Base-by-base conservation (phyloP, 1,139 yeast genomes). In the Groenewaldozyma auringiensis region DNA sequence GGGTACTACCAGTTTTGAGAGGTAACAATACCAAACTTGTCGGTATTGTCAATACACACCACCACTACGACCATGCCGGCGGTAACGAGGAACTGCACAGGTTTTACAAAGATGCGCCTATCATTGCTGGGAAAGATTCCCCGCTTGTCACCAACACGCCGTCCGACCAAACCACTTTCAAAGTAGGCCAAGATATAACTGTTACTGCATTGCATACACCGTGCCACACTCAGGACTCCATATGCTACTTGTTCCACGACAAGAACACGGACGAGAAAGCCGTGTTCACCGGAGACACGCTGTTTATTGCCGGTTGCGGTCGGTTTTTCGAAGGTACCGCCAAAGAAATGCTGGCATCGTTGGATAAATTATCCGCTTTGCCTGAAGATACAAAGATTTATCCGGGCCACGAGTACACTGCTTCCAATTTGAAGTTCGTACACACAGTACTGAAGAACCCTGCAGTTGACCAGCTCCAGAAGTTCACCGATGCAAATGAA, bases 331-430 rank as follows among this genome's bases (percentile, higher is more conserved):
- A 92, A 67, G 99, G 97, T 2, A 72, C 75, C 13, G 89, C 92
- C 1, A 68, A 66, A 29, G 83, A 92, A 61, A 92, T 92, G 99
- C 76, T 83, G 55, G 53, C 57, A 1, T 76, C 95, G 0, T 70
- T 92, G 58, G 79, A 78, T 54, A 64, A 67, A 21, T 66, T 75
- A 3, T 83, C 74, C 2, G 59, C 63, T 39, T 71, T 87, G 47
- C 94, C 96, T 1, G 66, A 71, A 32, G 80, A 78, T 14, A 85
- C 95, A 0, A 64, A 68, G 33, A 92, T 89, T 2, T 65, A 80
- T 59, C 94, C 96, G 0, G 99, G 99, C 1, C 99, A 92, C 64
- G 98, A 92, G 66, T 92, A 92, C 67, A 94, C 99, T 13, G 75
- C 74, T 53, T 72, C 86, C 33, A 92, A 94, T 62, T 80, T 84